Evolutionary conservation across 2,329 filamentous ascomycete species (phyloP), one percentile per base, ranked within the genome.

Genomic region (Ophiognomonia clavigignenti-juglandacearum): DNA sequence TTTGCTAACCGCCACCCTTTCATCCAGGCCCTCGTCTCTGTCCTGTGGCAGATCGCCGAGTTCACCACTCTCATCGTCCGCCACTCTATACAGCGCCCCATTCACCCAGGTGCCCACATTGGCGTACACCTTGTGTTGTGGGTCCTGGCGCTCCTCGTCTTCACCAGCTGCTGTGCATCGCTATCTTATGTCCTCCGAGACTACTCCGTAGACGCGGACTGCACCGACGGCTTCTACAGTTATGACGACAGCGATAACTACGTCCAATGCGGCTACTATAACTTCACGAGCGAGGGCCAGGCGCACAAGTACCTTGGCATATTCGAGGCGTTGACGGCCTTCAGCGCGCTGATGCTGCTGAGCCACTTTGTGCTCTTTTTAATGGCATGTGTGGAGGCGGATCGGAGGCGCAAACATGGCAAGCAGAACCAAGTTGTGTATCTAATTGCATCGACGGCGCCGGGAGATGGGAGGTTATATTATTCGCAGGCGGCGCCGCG

Each of bases 91-190:
- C 56, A 61, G 20, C 53, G 53, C 4, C 65, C 67, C 31, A 67
- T 73, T 18, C 68, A 70, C 43, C 70, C 72, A 1, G 71, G 68
- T 22, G 66, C 64, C 7, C 69, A 73, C 39, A 66, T 74, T 27
- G 67, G 57, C 43, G 34, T 70, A 13, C 67, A 66, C 26, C 66
- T 74, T 3, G 41, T 73, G 50, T 58, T 73, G 45, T 72, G 67
- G 64, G 52, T 73, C 6, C 47, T 57, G 19, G 57, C 61, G n/a
- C 38, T 57, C 31, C 23, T 60, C 11, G 48, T 61, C 3, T 59
- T 60, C n/a, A 63, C 72, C 4, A 45, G 71, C 51, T 57, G 72
- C 45, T 71, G 66, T 64, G 49, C 72, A 4, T 45, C 54, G 23
- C 56, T 62, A 13, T 41, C 55, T 24, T 29, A 58, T 14, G 48